Evolutionary conservation across 768 basidiomycete genomes (phyloP).

Genomic region (Phylloporus arenicola): DNA sequence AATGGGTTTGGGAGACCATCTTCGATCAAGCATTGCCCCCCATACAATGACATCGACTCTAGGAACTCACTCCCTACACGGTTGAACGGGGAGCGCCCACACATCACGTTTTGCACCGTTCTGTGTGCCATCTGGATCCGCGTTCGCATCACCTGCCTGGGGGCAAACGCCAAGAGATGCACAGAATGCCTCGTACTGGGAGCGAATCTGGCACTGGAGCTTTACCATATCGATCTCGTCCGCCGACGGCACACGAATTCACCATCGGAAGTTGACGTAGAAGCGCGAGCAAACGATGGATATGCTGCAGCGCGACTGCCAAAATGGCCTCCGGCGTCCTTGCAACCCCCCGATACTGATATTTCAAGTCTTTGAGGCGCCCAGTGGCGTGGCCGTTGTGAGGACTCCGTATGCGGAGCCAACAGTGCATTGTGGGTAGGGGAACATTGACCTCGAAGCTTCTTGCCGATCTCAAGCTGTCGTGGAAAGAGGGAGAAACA

Average conservation of each 20-base stretch:
- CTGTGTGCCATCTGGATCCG: background rate
- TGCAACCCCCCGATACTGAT: conserved; percentile 93
- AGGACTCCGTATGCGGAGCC: conserved; percentile 85
- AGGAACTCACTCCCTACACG: no score
- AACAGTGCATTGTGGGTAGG: conserved; percentile 66
- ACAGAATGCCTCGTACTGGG: conserved; percentile 83
- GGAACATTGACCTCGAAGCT: no score
- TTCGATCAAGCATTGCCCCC: no score
- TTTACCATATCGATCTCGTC: conserved; percentile 64
- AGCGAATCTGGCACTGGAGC: conserved; percentile 78
- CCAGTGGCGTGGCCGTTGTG: conserved; percentile 86
- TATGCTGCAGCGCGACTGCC: conserved; percentile 47
- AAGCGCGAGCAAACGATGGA: conserved; percentile 63
- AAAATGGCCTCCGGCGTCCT: conserved; percentile 58
- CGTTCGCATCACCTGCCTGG: conserved; percentile 14
- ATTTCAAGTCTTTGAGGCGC: conserved; percentile 89
- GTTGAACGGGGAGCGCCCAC: background rate
- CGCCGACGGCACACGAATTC: conserved; percentile 54
- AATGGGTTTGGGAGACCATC: no score
- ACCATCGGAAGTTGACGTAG: conserved; percentile 69
- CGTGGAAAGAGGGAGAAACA: conserved; percentile 96
- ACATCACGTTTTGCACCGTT: background rate
- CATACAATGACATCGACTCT: no score
- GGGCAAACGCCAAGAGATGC: conserved; percentile 65
- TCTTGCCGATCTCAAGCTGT: conserved; percentile 69